Base-by-base conservation (phyloP, 2,329 filamentous ascomycete species). In the Zalaria sp. region DNA sequence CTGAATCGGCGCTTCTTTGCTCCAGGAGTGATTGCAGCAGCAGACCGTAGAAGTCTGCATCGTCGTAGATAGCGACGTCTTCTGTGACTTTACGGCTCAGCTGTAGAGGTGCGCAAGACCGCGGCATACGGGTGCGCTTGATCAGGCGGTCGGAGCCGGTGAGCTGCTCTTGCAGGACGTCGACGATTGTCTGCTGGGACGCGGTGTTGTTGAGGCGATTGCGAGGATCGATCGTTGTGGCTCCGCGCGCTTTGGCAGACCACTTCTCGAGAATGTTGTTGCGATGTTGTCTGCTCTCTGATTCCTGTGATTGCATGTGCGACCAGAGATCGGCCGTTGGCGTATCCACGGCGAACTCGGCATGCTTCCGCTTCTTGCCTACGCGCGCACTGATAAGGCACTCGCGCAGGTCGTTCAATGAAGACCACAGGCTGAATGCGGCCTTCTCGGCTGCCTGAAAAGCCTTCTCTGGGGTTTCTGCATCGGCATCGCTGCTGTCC, bases 11-110 rank as follows among this genome's bases (percentile, higher is more conserved):
- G 51, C 83, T 83, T 45, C 89, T 81, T 58, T 93, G 85, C 57
- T 94, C 86, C 6, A 98, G 82, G 1, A 98, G 77, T 55, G 94
- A 86, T 59, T 94, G 93, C 27, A 98, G 75, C 2, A 98, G 73
- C 9, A 91, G 68, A 58, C 93, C 86, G 64, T 98, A 98, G 61
- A 96, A 95, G 57, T 93, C 80, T 7, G 84, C 85, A 53, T 98
- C 91, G 57, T 96, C 89, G 65, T 91, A 98, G 51, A 94, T 78
- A 18, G 68, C 63, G 1, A 61, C 58, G 53, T 79, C 77, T 50
- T 80, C 72, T 6, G 65, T 61, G 25, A 77, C 54, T 29, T 50
- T 54, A 27, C 50, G 45, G 6, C 53, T 46, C n/a, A 55, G 45
- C 52, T 89, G 83, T 0, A 75, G 63, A 0, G 83, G 83, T 0